Evolutionary conservation across 352 stramenopile species (phyloP).

Genomic region (Saprolegnia parasitica): DNA sequence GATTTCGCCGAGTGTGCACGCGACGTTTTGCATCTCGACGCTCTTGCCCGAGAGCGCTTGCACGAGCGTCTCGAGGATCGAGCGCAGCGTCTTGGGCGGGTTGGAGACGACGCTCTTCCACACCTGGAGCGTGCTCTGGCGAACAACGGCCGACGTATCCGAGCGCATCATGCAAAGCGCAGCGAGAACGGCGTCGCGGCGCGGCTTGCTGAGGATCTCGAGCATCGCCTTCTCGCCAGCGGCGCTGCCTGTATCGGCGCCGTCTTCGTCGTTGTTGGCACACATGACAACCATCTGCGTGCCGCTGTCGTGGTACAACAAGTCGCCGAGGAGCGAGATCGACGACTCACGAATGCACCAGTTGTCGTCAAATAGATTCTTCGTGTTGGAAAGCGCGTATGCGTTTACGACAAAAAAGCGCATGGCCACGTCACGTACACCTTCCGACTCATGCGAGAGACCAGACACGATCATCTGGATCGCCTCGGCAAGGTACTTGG

Average conservation of each 20-base stretch:
- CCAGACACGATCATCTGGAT: slow-evolving; percentile 96
- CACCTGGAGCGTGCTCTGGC: slow-evolving; percentile 95
- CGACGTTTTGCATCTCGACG: slow-evolving; percentile 87
- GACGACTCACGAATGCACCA: slow-evolving; percentile 98
- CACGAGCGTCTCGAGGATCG: slow-evolving; percentile 97
- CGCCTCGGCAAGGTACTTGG: slow-evolving; percentile 89
- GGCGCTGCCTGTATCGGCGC: slow-evolving; percentile 72
- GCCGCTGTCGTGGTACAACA: slow-evolving; percentile 97
- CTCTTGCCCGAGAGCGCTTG: slow-evolving; percentile 88
- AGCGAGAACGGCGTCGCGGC: slow-evolving; percentile 93
- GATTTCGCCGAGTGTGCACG: slow-evolving; percentile 96
- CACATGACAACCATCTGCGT: slow-evolving; percentile 88
- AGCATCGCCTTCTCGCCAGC: slow-evolving; percentile 82
- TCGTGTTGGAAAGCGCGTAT: slow-evolving; percentile 94
- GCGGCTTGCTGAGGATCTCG: slow-evolving; percentile 90
- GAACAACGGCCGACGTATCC: slow-evolving; percentile 95
- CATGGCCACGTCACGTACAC: slow-evolving; percentile 97
- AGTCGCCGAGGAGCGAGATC: slow-evolving; percentile 92
- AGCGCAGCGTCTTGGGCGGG: slow-evolving; percentile 94
- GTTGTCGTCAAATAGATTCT: slow-evolving; percentile 97
- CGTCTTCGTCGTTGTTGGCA: slow-evolving; percentile 53
- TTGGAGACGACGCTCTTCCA: slow-evolving; percentile 99
- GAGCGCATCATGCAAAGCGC: slow-evolving; percentile 98
- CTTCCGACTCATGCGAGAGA: slow-evolving; percentile 97
- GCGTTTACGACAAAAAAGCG: slow-evolving; percentile 97